Evolutionary conservation across 2,329 filamentous ascomycete genomes (phyloP).

Genomic region (Fusarium verticillioides): DNA sequence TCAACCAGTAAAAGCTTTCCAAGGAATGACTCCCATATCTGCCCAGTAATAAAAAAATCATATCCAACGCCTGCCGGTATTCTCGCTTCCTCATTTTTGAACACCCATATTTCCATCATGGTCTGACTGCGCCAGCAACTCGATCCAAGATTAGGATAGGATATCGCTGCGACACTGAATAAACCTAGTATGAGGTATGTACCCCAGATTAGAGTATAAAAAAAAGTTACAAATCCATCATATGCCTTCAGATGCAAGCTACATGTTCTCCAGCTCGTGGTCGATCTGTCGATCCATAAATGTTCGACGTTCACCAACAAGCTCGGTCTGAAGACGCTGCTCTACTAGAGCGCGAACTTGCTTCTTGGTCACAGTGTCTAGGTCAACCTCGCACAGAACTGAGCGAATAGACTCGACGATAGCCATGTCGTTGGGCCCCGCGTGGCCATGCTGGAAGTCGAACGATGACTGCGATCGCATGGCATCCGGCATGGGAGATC

Average conservation of each 20-base stretch:
- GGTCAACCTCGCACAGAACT: slow-evolving; percentile 87
- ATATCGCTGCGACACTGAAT: slow-evolving; percentile 22
- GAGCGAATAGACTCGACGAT: slow-evolving; percentile 87
- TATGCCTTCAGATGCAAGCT: slow-evolving; percentile 43
- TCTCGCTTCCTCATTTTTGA: slow-evolving; percentile 41
- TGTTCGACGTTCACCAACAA: slow-evolving; percentile 83
- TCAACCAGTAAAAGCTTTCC: slow-evolving; percentile 35
- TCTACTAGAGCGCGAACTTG: slow-evolving; percentile 92
- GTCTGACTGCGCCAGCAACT: slow-evolving; percentile 18
- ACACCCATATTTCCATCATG: slow-evolving; percentile 22
- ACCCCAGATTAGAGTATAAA: slow-evolving; percentile 34
- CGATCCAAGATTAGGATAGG: slow-evolving; percentile 7
- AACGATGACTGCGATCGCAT: slow-evolving; percentile 65
- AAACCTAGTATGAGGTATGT: slow-evolving; percentile 38
- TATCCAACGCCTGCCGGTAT: slow-evolving; percentile 37
- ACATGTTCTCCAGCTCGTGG: slow-evolving; percentile 93
- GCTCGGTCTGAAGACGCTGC: slow-evolving; percentile 89
- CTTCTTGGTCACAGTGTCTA: slow-evolving; percentile 99
- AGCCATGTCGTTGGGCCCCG: slow-evolving; percentile 79
- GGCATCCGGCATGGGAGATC: slow-evolving; percentile 58
- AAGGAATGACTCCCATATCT: slow-evolving; percentile 41
- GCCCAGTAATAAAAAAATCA: slow-evolving; percentile 27
- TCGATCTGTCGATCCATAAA: slow-evolving; percentile 97
- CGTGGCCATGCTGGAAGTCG: slow-evolving; percentile 68
- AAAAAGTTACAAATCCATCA: slow-evolving; percentile 12